phyloP scores from a whole-genome alignment of 1,284 basidiomycete species.

The Rhodotorula sp. region DNA sequence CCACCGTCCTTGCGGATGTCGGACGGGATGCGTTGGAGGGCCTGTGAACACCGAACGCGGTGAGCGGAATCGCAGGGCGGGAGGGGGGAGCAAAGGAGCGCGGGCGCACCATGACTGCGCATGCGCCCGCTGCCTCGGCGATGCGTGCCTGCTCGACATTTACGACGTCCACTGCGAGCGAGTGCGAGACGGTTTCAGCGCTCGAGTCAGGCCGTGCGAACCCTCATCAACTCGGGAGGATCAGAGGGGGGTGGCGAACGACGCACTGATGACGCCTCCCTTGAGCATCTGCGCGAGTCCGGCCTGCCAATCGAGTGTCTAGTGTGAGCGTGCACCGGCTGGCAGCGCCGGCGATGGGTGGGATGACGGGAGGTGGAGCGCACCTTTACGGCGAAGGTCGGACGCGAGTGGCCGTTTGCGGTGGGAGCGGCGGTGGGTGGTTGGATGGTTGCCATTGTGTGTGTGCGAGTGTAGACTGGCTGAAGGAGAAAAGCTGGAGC shows the following conservation, averaged over 20 bases:
- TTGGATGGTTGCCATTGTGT: not conserved
- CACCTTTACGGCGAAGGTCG: constrained; percentile 43
- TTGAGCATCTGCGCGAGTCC: constrained; percentile 88
- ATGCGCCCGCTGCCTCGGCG: constrained; percentile 95
- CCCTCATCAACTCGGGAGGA: too few species aligned
- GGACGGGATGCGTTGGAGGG: constrained; percentile 82
- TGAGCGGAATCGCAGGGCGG: not conserved
- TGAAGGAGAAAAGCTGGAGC: too few species aligned
- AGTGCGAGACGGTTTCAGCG: not conserved
- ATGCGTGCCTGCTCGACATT: constrained; percentile 87
- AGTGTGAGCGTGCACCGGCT: not conserved
- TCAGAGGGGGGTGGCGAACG: not conserved
- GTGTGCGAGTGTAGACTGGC: not conserved
- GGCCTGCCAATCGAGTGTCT: constrained; percentile 10
- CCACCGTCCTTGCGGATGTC: constrained; percentile 89
- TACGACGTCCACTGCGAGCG: constrained; percentile 52
- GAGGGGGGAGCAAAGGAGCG: not conserved
- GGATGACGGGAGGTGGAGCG: not conserved
- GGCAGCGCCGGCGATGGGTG: not conserved
- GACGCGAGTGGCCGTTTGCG: constrained; percentile 16
- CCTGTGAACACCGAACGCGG: constrained; percentile 24
- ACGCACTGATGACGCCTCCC: constrained; percentile 71
- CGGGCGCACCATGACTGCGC: constrained; percentile 85
- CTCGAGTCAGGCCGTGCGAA: constrained; percentile 60
- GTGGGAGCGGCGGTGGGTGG: not conserved